These are phyloP conservation scores for Aureobasidium sp. DNA, from an alignment of 2,329 filamentous ascomycete genomes.

Conservation along the genomic window DNA sequence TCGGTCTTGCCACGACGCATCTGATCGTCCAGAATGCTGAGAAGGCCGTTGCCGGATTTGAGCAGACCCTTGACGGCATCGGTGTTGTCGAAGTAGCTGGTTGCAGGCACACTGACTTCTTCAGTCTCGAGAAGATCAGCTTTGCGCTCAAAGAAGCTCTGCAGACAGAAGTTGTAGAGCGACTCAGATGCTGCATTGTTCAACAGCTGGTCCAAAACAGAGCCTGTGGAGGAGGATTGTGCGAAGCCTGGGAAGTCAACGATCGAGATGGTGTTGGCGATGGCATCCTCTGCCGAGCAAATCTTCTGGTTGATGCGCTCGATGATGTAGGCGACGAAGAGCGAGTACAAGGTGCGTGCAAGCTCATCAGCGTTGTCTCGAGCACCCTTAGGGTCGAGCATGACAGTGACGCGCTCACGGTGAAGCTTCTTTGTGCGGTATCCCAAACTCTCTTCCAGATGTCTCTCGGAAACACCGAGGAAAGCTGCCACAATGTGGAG, in stretches of 20 bases:
- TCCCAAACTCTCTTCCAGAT: constrained; percentile 79
- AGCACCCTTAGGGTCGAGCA: constrained; percentile 88
- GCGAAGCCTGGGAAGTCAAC: constrained; percentile 96
- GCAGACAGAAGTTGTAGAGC: constrained; percentile 85
- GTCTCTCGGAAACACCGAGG: constrained; percentile 70
- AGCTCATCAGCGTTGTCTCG: constrained; percentile 89
- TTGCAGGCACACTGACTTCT: constrained; percentile 81
- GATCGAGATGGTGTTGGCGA: constrained; percentile 89
- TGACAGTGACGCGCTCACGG: constrained; percentile 93
- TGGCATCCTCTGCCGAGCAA: constrained; percentile 77
- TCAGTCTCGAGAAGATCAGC: constrained; percentile 90
- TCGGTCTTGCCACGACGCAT: constrained; percentile 83
- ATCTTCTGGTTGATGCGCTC: constrained; percentile 86
- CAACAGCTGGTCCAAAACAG: constrained; percentile 80
- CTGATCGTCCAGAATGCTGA: constrained; percentile 94
- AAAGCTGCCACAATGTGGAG: constrained; percentile 86
- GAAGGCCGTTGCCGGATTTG: constrained; percentile 83
- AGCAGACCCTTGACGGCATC: constrained; percentile 87
- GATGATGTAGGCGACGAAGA: constrained; percentile 88
- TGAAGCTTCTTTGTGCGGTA: constrained; percentile 97
- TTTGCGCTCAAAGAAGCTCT: constrained; percentile 93
- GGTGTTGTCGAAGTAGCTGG: constrained; percentile 96
- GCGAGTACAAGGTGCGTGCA: constrained; percentile 83
- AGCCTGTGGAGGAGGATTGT: constrained; percentile 73
- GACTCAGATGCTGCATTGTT: constrained; percentile 91